phyloP scores from a whole-genome alignment of 257 asterid species.

The Solanum ahanhuiri region DNA sequence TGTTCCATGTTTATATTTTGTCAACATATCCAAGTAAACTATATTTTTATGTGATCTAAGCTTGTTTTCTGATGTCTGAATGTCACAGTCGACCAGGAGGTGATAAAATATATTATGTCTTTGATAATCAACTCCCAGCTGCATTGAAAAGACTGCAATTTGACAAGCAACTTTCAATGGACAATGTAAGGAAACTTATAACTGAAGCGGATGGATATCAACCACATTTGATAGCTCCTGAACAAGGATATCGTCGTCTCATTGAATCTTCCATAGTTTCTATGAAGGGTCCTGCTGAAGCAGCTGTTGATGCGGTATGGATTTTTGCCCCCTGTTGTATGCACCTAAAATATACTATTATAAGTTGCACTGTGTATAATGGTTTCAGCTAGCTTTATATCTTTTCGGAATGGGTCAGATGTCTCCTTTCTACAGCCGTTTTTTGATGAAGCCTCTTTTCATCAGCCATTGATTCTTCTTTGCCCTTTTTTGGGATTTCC shows the following conservation, averaged over 20 bases:
- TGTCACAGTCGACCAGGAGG: slow-evolving; percentile 72
- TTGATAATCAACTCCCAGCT: slow-evolving; percentile 67
- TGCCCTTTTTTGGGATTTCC: background rate
- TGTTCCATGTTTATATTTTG: background rate
- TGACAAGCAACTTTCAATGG: slow-evolving; percentile 72
- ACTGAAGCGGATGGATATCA: slow-evolving; percentile 83
- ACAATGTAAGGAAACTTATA: slow-evolving; percentile 54
- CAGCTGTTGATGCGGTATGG: slow-evolving; percentile 67
- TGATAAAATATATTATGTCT: slow-evolving; percentile 58
- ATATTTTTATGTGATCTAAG: background rate
- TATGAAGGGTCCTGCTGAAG: slow-evolving; percentile 72
- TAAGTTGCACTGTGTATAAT: background rate
- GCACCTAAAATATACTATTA: background rate
- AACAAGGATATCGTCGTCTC: slow-evolving; percentile 72
- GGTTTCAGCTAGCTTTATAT: background rate
- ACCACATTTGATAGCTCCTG: slow-evolving; percentile 80
- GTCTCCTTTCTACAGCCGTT: background rate
- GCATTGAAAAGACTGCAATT: slow-evolving; percentile 71
- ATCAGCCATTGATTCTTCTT: background rate
- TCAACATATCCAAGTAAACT: background rate
- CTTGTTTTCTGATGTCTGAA: background rate
- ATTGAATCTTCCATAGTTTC: slow-evolving; percentile 58
- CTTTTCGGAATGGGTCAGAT: background rate
- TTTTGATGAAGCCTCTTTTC: background rate
- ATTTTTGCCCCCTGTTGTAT: background rate